Conservation (phyloP, 352 stramenopile genomes). For the Globisporangium barbulae region DNA sequence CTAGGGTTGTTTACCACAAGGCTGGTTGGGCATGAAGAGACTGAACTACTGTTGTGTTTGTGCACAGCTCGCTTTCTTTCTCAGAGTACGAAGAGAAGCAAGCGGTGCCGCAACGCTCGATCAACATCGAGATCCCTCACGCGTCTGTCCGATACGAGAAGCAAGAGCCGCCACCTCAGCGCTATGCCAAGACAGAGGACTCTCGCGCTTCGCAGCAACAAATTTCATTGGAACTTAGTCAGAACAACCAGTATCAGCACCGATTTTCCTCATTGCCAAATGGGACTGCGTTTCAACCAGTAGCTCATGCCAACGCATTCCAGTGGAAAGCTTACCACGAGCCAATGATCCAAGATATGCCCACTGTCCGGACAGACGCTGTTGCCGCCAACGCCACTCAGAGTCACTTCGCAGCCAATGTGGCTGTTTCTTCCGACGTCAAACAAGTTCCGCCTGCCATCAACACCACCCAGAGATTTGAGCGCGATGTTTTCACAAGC, state of each 20-base stretch:
- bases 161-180: neutral
- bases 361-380: neutral
- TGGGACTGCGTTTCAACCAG: neutral
- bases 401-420: neutral
- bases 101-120: neutral
- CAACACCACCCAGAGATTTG: neutral
- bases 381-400: neutral
- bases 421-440: neutral
- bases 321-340: neutral
- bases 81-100: neutral
- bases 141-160: neutral
- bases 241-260: neutral
- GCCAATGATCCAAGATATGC: neutral
- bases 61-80: constrained; percentile 11
- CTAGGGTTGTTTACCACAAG: neutral
- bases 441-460: neutral
- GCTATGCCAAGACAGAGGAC: neutral
- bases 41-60: neutral
- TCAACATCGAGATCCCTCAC: constrained; percentile 7
- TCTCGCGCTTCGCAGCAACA: neutral
- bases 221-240: too few species aligned
- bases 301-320: neutral
- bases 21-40: neutral
- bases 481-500: neutral
- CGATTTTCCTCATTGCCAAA: neutral